Percentiles rank a stretch among this genome's conserved stretches.
These are phyloP conservation scores for Thalassia testudinum DNA, from an alignment of 116 monocot species.

Conservation along the genomic window DNA sequence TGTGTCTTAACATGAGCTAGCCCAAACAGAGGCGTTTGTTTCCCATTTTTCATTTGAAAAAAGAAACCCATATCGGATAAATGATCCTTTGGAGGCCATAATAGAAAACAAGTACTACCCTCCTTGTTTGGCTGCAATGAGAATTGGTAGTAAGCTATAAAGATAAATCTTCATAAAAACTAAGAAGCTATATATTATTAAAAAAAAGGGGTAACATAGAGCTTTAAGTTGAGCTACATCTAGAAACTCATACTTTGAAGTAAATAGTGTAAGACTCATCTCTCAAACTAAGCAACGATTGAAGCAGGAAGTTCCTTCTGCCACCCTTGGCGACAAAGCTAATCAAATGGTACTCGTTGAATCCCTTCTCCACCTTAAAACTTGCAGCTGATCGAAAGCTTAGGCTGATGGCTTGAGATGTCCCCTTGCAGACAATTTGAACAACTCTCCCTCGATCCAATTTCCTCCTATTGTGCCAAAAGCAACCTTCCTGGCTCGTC, in stretches of 20 bases:
- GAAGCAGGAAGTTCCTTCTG: slow-evolving; percentile 42
- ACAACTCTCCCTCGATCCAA: slow-evolving; percentile 1
- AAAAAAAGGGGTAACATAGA: no score
- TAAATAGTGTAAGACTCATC: slow-evolving; percentile 64
- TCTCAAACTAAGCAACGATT: slow-evolving; percentile 49
- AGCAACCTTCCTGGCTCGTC: slow-evolving; percentile 16
- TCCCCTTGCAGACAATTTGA: slow-evolving; percentile 10
- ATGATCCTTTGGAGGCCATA: no score
- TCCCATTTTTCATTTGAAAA: no score
- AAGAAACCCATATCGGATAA: no score
- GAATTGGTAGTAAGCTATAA: no score
- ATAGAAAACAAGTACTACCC: no score
- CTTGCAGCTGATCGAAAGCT: slow-evolving; percentile 13
- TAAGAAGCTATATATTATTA: no score
- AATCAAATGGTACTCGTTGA: slow-evolving; percentile 40
- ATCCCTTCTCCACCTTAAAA: slow-evolving; percentile 16
- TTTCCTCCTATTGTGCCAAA: slow-evolving; percentile 11
- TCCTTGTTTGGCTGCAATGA: no score
- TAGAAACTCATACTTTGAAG: slow-evolving; percentile 28
- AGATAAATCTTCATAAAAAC: no score
- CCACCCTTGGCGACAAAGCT: slow-evolving; percentile 49
- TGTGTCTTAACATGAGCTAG: no score
- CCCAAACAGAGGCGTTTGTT: no score
- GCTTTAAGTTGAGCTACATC: no score
- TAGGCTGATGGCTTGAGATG: not conserved